phyloP scores from a whole-genome alignment of 2,329 filamentous ascomycete species.

The Magnaporthiopsis rhizophila region DNA sequence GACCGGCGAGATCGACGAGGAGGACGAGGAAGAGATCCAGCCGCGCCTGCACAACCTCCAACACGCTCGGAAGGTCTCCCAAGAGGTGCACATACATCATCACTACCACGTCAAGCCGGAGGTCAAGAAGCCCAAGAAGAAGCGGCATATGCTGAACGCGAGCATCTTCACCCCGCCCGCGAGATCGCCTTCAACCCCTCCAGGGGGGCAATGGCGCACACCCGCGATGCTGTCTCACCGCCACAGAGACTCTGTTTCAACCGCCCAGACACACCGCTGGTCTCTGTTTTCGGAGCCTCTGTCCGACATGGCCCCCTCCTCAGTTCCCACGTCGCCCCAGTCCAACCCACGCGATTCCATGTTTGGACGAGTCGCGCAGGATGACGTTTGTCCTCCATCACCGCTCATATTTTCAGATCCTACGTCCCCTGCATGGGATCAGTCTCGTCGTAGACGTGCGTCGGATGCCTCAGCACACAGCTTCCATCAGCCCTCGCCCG shows the following conservation, averaged over 20 bases:
- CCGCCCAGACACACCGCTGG: slow-evolving; percentile 48
- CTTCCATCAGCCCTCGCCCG: slow-evolving; percentile 14
- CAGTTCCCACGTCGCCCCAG: slow-evolving; percentile 71
- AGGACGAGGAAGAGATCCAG: not conserved
- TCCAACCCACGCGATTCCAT: slow-evolving; percentile 67
- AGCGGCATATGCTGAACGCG: slow-evolving; percentile 55
- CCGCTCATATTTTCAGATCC: slow-evolving; percentile 71
- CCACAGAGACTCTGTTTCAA: slow-evolving; percentile 43
- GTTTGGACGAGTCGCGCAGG: slow-evolving; percentile 65
- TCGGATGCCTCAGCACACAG: slow-evolving; percentile 49
- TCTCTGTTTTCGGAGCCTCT: slow-evolving; percentile 53
- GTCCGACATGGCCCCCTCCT: slow-evolving; percentile 61
- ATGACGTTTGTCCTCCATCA: slow-evolving; percentile 69
- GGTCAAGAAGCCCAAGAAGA: slow-evolving; percentile 59
- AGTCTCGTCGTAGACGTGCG: slow-evolving; percentile 43
- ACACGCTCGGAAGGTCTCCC: slow-evolving; percentile 38
- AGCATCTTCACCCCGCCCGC: slow-evolving; percentile 51
- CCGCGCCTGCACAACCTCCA: slow-evolving; percentile 4
- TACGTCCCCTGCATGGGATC: slow-evolving; percentile 49
- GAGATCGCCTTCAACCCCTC: slow-evolving; percentile 32
- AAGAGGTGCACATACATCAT: slow-evolving; percentile 87
- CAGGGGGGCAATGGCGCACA: slow-evolving; percentile 28
- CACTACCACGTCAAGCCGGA: slow-evolving; percentile 74
- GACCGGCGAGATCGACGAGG: slow-evolving; percentile 1
- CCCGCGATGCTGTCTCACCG: slow-evolving; percentile 33